phyloP scores from a whole-genome alignment of 768 basidiomycete genomes.

The Mycena polygramma region DNA sequence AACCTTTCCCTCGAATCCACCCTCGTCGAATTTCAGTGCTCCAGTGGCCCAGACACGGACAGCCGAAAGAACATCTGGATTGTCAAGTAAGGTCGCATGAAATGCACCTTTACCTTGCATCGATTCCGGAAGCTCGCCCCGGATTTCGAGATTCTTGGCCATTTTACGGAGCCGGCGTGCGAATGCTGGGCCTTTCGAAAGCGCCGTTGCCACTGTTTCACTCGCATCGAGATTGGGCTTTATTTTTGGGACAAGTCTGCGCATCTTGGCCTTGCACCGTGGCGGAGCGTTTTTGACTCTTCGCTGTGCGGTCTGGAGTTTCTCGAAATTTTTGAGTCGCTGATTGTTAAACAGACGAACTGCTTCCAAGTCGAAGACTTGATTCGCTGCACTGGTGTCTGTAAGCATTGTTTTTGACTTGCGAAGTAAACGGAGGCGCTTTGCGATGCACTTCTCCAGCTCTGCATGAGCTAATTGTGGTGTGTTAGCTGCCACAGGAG shows the following conservation, averaged over 20 bases:
- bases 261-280: background rate
- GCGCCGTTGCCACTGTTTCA: background rate
- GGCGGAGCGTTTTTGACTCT: background rate
- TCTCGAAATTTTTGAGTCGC: too few species aligned
- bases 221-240: conserved; percentile 6
- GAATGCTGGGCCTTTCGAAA: conserved; percentile 4
- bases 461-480: too few species aligned
- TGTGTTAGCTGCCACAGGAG: too few species aligned
- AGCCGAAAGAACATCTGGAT: conserved; percentile 1
- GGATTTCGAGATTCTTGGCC: background rate
- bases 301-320: background rate
- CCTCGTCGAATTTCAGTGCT: background rate
- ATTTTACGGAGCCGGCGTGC: conserved; percentile 3
- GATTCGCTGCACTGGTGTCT: too few species aligned
- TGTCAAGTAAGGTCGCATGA: conserved; percentile 5
- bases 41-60: conserved; percentile 5
- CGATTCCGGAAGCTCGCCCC: conserved; percentile 17
- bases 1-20: conserved; percentile 9
- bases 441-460: too few species aligned
- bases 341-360: background rate
- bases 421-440: too few species aligned
- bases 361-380: background rate
- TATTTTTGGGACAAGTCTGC: background rate
- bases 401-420: too few species aligned
- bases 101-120: conserved; percentile 17